Evolutionary conservation across 169 alveolate species (phyloP), one percentile per base, ranked within the genome.

Genomic region (Theileria parva): DNA sequence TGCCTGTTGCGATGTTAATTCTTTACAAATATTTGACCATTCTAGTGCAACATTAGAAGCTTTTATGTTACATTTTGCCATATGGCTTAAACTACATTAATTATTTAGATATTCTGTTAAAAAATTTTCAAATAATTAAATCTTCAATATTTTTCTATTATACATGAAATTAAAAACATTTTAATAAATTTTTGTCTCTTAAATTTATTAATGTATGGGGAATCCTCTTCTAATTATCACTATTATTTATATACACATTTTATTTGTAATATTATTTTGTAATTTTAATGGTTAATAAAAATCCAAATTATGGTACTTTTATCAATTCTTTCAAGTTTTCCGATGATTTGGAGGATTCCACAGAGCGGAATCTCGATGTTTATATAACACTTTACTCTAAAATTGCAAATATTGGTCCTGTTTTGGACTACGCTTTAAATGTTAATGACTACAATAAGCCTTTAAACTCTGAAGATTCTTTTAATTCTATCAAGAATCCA

Each of bases 291-390:
- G 66, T 57, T 57, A 25, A 11, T n/a, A 57, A 25, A 25, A 19
- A 57, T 57, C 66, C 66, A 57, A 57, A 57, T 57, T 57, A 21
- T 57, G 66, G 66, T 25, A 57, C 37, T 25, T 57, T 21, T 25
- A 25, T 57, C 19, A 11, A 57, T 6, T 57, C 66, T 57, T 57
- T 57, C 66, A 57, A 57, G 66, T 57, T 57, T 57, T 57, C 66
- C 5, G 66, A 57, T 8, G 8, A 57, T 25, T 57, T 25, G 15
- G 66, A 57, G 66, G n/a, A 57, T 25, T 25, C 66, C 66, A 25
- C 32, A n/a, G 55, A 23, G 13, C 2, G 67, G 66, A 81, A 68
- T 66, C 83, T 81, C 32, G 55, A 74, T 74, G 85, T 81, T 59
- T 25, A 77, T 59, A 32, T 72, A 59, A 13, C 73, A n/a, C 80